A percentile compares a stretch with the other conserved stretches of the same genome.
Evolutionary conservation across 345 rosid genomes (phyloP).

Genomic region (Raphanus sativus): DNA sequence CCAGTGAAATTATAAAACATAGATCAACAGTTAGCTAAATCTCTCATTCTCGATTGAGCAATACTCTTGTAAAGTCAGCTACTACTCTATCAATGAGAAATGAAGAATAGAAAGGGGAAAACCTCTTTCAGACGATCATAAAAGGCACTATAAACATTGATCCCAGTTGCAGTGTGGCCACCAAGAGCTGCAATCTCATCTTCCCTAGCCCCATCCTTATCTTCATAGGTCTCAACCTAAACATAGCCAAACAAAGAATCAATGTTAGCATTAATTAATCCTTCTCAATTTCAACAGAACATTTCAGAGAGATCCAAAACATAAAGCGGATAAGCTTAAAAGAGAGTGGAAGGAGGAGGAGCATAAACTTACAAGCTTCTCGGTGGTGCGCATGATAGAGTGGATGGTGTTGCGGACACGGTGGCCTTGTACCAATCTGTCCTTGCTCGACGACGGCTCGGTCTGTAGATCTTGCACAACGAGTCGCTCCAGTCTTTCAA

Average conservation of each 20-base stretch:
- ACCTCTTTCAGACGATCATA: constrained; percentile 97
- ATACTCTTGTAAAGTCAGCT: not conserved
- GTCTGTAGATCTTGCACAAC: constrained; percentile 87
- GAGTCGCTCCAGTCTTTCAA: constrained; percentile 81
- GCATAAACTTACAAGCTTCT: constrained; percentile 56
- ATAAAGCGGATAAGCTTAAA: not conserved
- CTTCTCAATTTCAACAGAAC: not conserved
- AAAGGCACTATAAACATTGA: constrained; percentile 75
- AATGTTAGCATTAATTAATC: constrained; percentile 11
- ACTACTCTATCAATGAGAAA: not conserved
- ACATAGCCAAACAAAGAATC: not conserved
- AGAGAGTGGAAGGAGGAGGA: not conserved
- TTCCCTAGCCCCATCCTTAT: constrained; percentile 80
- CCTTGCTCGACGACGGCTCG: constrained; percentile 65
- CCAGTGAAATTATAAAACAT: not conserved
- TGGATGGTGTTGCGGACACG: constrained; percentile 87
- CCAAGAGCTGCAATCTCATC: constrained; percentile 96
- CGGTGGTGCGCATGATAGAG: constrained; percentile 53
- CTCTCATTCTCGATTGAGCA: not conserved
- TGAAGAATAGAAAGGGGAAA: constrained; percentile 9
- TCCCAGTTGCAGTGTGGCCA: constrained; percentile 74
- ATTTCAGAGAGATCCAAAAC: not conserved
- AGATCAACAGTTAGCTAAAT: constrained; percentile 3
- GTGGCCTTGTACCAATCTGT: constrained; percentile 83
- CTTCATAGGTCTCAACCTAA: constrained; percentile 84